A percentile compares a stretch with the other conserved stretches of the same genome.
Conservation (phyloP, 129 eudicot species). For the Rutidosis leptorrhynchoides region DNA sequence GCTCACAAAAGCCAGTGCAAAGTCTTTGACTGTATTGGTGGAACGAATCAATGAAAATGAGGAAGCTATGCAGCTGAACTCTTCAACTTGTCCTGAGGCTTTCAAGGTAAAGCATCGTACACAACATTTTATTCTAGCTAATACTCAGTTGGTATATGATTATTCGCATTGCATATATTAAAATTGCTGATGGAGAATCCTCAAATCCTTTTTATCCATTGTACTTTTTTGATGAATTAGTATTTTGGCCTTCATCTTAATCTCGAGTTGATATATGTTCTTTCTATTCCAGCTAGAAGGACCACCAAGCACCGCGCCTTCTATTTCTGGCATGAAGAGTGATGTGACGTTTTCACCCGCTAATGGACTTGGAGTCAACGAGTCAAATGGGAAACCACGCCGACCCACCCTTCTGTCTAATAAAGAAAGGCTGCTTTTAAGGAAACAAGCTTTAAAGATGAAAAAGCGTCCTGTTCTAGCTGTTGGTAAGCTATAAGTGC, state of each 20-base stretch:
- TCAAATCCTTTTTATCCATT: neutral
- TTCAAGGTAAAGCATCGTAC: conserved; percentile 26
- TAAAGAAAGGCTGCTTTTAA: conserved; percentile 79
- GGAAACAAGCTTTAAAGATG: conserved; percentile 80
- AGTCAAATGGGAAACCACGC: conserved; percentile 29
- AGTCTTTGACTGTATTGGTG: conserved; percentile 23
- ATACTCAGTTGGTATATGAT: neutral
- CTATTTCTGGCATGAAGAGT: conserved; percentile 10
- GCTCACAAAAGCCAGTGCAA: conserved; percentile 20
- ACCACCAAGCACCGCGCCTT: conserved; percentile 20
- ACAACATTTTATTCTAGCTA: neutral
- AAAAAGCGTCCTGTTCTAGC: conserved; percentile 75
- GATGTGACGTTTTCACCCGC: conserved; percentile 25
- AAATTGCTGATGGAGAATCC: neutral
- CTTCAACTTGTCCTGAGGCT: conserved; percentile 18
- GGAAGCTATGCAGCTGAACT: conserved; percentile 8
- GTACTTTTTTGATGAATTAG: neutral
- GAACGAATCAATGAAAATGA: conserved; percentile 30
- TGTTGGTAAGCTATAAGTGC: conserved; percentile 52
- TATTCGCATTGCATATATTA: neutral
- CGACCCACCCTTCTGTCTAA: conserved; percentile 61
- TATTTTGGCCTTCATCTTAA: conserved; percentile 14
- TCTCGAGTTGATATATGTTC: conserved; percentile 1
- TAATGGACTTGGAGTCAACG: conserved; percentile 17
- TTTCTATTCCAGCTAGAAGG: conserved; percentile 34